Percentiles rank a stretch among this genome's conserved stretches.
phyloP scores from a whole-genome alignment of 1,284 basidiomycete genomes.

The Puccinia hordei region DNA sequence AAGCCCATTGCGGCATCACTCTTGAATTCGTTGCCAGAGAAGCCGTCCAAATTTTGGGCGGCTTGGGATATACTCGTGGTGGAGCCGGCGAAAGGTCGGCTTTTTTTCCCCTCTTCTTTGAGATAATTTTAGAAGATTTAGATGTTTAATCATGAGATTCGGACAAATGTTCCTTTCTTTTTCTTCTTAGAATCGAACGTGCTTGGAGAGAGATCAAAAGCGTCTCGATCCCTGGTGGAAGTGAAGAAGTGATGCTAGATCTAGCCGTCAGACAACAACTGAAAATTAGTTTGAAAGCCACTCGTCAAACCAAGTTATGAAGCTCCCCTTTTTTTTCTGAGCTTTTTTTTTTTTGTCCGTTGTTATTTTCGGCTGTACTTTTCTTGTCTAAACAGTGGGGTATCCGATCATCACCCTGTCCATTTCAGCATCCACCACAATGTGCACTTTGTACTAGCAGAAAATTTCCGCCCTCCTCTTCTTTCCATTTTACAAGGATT shows the following conservation, averaged over 20 bases:
- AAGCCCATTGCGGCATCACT: constrained; percentile 55
- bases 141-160: neutral
- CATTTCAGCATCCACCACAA: too few species aligned
- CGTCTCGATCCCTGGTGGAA: constrained; percentile 47
- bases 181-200: constrained; percentile 30
- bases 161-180: neutral
- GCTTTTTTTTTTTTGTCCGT: too few species aligned
- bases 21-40: constrained; percentile 53
- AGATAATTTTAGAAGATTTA: neutral
- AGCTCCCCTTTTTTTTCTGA: too few species aligned
- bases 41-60: constrained; percentile 50
- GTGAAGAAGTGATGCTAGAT: constrained; percentile 51
- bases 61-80: constrained; percentile 49
- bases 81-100: constrained; percentile 40
- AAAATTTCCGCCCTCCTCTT: too few species aligned
- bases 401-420: too few species aligned
- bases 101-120: neutral
- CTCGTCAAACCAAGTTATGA: constrained; percentile 10
- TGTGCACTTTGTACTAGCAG: too few species aligned
- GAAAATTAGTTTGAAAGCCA: constrained; percentile 42
- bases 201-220: constrained; percentile 49
- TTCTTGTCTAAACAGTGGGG: too few species aligned
- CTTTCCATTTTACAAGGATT: too few species aligned
- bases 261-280: constrained; percentile 49
- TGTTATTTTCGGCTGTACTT: too few species aligned